phyloP scores from a whole-genome alignment of 73 alveolate species.

The Diophrys appendiculata region DNA sequence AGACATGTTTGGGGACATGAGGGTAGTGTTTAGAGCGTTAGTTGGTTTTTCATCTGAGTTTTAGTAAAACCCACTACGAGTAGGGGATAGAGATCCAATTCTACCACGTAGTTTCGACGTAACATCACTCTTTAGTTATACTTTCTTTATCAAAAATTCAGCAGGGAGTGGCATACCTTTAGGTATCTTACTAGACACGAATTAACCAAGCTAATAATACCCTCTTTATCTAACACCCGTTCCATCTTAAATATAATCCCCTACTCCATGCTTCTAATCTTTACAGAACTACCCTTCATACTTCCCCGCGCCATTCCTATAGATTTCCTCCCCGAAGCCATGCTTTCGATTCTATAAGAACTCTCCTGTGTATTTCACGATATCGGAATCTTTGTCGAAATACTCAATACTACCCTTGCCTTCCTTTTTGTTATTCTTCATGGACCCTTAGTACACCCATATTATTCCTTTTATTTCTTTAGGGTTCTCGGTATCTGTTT shows the following conservation, averaged over 20 bases:
- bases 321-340: not conserved
- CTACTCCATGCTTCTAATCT: not conserved
- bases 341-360: not conserved
- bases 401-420: not conserved
- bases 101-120: too few relatives aligned
- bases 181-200: not conserved
- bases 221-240: not conserved
- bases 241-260: not conserved
- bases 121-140: too few relatives aligned
- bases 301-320: not conserved
- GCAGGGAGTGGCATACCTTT: not conserved
- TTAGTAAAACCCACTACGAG: too few relatives aligned
- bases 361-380: not conserved
- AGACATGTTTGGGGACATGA: too few relatives aligned
- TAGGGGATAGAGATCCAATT: too few relatives aligned
- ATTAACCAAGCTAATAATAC: not conserved
- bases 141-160: not conserved
- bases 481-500: not conserved
- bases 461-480: too few relatives aligned
- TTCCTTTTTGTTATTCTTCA: not conserved
- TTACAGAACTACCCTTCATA: not conserved
- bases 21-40: too few relatives aligned
- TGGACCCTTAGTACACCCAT: not conserved
- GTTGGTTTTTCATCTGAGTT: too few relatives aligned
- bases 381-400: not conserved